These are phyloP conservation scores for Cyanophora paradoxa DNA, from an alignment of 78 protist species.

Conservation along the genomic window DNA sequence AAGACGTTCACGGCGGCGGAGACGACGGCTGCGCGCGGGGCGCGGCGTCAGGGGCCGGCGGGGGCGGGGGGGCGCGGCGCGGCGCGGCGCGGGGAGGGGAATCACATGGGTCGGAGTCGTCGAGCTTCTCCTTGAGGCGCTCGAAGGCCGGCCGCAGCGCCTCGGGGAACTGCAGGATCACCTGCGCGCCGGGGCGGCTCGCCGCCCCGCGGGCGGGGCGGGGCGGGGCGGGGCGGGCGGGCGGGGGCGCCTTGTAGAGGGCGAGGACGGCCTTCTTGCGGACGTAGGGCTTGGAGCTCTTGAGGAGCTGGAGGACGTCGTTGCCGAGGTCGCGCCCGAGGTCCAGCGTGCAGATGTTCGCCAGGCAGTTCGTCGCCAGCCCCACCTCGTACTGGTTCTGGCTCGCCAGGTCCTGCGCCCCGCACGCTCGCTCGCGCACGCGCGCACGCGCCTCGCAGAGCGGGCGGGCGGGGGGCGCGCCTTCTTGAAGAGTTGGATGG, in stretches of 20 bases:
- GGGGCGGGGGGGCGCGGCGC: too few species aligned
- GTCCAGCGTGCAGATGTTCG: slow-evolving; percentile 82
- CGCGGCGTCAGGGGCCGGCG: neutral
- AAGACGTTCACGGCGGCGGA: slow-evolving; percentile 84
- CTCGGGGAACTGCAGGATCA: slow-evolving; percentile 85
- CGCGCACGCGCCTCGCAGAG: neutral
- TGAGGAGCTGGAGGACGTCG: slow-evolving; percentile 69
- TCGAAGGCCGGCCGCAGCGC: slow-evolving; percentile 91
- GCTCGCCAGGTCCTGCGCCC: slow-evolving; percentile 58
- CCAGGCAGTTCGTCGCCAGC: slow-evolving; percentile 76
- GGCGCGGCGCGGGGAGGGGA: too few species aligned
- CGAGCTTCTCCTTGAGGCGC: slow-evolving; percentile 78
- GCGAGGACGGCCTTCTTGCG: slow-evolving; percentile 72
- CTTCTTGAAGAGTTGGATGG: slow-evolving; percentile 84
- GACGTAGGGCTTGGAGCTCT: slow-evolving; percentile 44
- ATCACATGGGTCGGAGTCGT: slow-evolving; percentile 67
- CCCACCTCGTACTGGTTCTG: slow-evolving; percentile 75
- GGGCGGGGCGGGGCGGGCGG: too few species aligned
- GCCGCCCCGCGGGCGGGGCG: too few species aligned
- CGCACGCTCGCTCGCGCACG: too few species aligned
- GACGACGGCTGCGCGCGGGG: slow-evolving; percentile 44
- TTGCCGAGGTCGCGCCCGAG: slow-evolving; percentile 83
- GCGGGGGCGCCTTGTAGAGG: slow-evolving; percentile 68
- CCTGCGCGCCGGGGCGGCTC: slow-evolving; percentile 14
- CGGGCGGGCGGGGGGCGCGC: slow-evolving; percentile 2